phyloP scores from a whole-genome alignment of 805 yeast species.

The Peterozyma toletana region DNA sequence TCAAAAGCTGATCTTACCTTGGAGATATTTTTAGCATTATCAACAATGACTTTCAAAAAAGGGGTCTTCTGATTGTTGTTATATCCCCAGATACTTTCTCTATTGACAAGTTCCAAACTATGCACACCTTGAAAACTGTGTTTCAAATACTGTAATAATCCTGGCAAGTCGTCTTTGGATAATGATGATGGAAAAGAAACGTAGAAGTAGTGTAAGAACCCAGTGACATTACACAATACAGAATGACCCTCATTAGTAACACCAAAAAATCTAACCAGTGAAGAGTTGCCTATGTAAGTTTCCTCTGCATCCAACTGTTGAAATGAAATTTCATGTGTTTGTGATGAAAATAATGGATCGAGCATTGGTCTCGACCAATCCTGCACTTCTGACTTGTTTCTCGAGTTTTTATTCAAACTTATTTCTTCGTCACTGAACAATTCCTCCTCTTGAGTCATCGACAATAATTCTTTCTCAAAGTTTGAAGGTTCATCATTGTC shows the following conservation, averaged over 20 bases:
- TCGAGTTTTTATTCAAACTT: constrained; percentile 8
- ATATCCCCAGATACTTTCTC: constrained; percentile 93
- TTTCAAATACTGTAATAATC: constrained; percentile 38
- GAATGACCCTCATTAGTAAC: constrained; percentile 85
- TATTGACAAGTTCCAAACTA: constrained; percentile 55
- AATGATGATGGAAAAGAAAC: constrained; percentile 87
- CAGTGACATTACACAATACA: constrained; percentile 82
- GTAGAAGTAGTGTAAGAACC: constrained; percentile 84
- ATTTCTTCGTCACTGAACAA: constrained; percentile 11
- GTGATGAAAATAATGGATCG: constrained; percentile 41
- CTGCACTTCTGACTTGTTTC: constrained; percentile 19
- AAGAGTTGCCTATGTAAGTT: constrained; percentile 45
- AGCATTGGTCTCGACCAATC: constrained; percentile 48
- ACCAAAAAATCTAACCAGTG: constrained; percentile 83
- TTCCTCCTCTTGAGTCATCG: constrained; percentile 31
- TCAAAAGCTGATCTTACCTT: constrained; percentile 78
- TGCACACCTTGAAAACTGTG: constrained; percentile 50
- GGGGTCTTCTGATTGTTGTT: constrained; percentile 72
- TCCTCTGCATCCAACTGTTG: constrained; percentile 97
- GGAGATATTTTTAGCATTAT: constrained; percentile 59
- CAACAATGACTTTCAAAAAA: constrained; percentile 67
- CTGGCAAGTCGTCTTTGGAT: constrained; percentile 41
- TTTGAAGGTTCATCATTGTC: constrained; percentile 31
- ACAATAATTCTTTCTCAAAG: constrained; percentile 45
- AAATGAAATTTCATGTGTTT: constrained; percentile 50